Base-by-base conservation (phyloP, 805 yeast species). In the Ogataea chonburiensis region DNA sequence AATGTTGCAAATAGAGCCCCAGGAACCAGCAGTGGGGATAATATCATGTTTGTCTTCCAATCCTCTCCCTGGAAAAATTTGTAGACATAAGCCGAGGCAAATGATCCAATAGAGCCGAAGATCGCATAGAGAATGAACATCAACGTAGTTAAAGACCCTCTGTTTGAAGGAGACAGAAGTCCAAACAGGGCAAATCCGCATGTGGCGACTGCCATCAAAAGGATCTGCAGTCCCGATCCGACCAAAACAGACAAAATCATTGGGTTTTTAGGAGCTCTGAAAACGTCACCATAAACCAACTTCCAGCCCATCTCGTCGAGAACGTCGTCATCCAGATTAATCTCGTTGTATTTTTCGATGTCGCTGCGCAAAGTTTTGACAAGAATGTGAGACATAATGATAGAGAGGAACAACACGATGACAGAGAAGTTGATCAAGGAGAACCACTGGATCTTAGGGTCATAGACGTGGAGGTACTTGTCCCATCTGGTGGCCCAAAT, bases 401-500 rank as follows among this genome's bases (percentile, higher is more conserved):
- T 66, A 3, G 93, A 82, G 45, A 93, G 69, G 47, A 85, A 75
- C 7, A 86, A 44, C 6, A 88, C 96, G 52, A 91, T 77, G 37
- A 89, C 60, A 4, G 95, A 79, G 45, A 94, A 87, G 64, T 88
- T 88, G 48, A 88, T 66, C 51, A 93, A 75, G 2, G 97, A 87
- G 53, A 88, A 86, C 97, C 98, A 91, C 66, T 93, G 97, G 50
- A 93, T 85, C 56, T 83, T 82, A 39, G 97, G 94, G 56, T 86
- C 95, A 58, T 81, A 84, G 16, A 85, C 93, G 52, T 86, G 94
- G 53, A 93, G 70, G 59, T 93, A 93, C 62, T 87, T 86, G 62
- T 93, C 98, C 98, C 98, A 93, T 66, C 98, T 80, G 3, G 98
- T 91, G 21, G 97, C 98, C 98, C 98, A 93, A 4, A 79, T 77